Conservation (phyloP, 352 stramenopile species). For the Phytophthora pistaciae region DNA sequence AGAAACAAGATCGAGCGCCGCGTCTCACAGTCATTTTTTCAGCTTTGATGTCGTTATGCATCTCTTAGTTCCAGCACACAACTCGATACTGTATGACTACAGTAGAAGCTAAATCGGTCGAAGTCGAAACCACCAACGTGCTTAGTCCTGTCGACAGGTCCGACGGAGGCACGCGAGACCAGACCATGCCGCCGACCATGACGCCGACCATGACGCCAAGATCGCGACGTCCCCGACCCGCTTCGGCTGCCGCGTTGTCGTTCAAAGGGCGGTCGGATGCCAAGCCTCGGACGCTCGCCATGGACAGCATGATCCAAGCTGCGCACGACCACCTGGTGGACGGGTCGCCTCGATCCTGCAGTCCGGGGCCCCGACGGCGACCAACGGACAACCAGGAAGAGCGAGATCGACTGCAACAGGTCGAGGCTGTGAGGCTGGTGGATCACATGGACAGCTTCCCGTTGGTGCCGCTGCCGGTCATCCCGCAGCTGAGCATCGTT, state of each 20-base stretch:
- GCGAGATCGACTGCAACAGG: neutral
- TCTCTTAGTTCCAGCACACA: no score
- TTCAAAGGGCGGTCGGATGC: constrained; percentile 6
- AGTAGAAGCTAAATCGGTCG: neutral
- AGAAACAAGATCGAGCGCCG: neutral
- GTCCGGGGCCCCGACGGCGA: neutral
- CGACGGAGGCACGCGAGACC: no score
- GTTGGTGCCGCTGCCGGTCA: constrained; percentile 64
- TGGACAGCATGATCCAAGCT: constrained; percentile 45
- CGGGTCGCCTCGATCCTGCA: neutral
- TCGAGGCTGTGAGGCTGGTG: constrained; percentile 26
- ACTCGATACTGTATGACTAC: neutral
- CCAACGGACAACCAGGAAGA: constrained; percentile 18
- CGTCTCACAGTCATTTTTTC: neutral
- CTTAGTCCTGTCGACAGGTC: neutral
- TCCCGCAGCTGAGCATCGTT: constrained; percentile 48
- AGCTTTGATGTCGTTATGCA: neutral
- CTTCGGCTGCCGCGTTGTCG: constrained; percentile 14
- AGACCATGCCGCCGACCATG: neutral
- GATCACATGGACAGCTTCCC: constrained; percentile 79
- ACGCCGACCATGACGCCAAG: neutral
- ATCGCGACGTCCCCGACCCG: constrained; percentile 9
- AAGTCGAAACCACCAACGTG: neutral
- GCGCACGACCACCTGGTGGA: constrained; percentile 34
- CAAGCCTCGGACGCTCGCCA: neutral